phyloP scores from a whole-genome alignment of 2,329 filamentous ascomycete species.

The Biscogniauxia mediterranea region DNA sequence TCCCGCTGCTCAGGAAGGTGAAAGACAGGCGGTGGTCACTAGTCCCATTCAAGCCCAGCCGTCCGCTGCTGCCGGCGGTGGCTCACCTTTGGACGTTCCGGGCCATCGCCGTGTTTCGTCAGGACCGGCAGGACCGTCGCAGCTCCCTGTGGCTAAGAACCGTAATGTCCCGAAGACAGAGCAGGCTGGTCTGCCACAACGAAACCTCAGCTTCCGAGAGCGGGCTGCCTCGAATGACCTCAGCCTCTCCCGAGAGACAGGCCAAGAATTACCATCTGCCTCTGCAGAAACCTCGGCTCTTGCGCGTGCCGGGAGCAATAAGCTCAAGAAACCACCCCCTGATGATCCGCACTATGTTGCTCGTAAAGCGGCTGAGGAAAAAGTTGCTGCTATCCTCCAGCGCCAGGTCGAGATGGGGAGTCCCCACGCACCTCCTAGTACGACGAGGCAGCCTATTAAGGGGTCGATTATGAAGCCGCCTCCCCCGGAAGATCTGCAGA shows the following conservation, averaged over 20 bases:
- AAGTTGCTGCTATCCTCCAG: conserved; percentile 29
- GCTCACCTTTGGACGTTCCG: conserved; percentile 32
- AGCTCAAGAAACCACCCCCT: conserved; percentile 56
- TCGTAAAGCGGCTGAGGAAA: conserved; percentile 44
- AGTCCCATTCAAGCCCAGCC: conserved; percentile 28
- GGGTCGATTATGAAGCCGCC: conserved; percentile 13
- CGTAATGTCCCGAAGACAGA: conserved; percentile 24
- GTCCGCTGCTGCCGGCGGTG: conserved; percentile 22
- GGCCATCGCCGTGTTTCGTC: conserved; percentile 27
- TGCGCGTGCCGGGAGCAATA: conserved; percentile 54
- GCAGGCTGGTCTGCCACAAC: conserved; percentile 43
- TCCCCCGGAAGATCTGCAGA: conserved; percentile 18
- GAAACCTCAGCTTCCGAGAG: conserved; percentile 61
- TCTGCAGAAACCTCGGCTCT: conserved; percentile 38
- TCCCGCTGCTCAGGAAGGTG: conserved; percentile 23
- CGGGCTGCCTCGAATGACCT: conserved; percentile 48
- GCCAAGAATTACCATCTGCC: conserved; percentile 23
- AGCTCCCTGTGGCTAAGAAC: conserved; percentile 28
- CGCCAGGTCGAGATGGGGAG: conserved; percentile 13
- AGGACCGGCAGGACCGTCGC: conserved; percentile 30
- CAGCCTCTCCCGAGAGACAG: conserved; percentile 32
- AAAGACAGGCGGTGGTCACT: conserved; percentile 19
- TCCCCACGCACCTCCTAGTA: conserved; percentile 9
- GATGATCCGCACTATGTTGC: conserved; percentile 47
- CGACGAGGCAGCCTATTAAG: conserved; percentile 4